These are phyloP conservation scores for Pseudopithomyces chartarum DNA, from an alignment of 2,329 filamentous ascomycete species.

Conservation along the genomic window DNA sequence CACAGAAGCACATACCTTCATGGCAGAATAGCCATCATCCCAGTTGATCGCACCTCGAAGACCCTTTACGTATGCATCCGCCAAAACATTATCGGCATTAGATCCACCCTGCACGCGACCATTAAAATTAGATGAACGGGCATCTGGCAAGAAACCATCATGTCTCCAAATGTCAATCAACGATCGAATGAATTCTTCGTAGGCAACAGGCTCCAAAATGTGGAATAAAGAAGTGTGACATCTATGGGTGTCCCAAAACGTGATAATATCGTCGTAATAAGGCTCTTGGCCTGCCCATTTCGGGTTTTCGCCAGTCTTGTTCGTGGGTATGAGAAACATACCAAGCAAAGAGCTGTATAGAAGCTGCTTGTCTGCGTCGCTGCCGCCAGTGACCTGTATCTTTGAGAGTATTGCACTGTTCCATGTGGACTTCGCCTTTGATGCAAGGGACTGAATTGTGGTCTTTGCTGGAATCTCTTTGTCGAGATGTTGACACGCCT, in stretches of 20 bases:
- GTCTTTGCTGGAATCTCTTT: conserved; percentile 59
- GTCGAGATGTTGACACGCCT: conserved; percentile 65
- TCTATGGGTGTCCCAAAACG: conserved; percentile 69
- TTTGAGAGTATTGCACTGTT: conserved; percentile 67
- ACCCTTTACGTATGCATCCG: conserved; percentile 73
- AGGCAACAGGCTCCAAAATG: conserved; percentile 64
- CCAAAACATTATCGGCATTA: conserved; percentile 73
- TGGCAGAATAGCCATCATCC: conserved; percentile 56
- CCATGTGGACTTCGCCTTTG: conserved; percentile 60
- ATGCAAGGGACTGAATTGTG: conserved; percentile 51
- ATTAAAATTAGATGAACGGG: conserved; percentile 70
- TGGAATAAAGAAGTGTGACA: conserved; percentile 70
- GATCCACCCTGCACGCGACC: conserved; percentile 72
- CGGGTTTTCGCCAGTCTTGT: conserved; percentile 74
- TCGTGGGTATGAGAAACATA: conserved; percentile 71
- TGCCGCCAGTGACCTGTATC: conserved; percentile 63
- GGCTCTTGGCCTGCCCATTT: conserved; percentile 67
- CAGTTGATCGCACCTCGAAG: conserved; percentile 67
- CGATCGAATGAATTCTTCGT: conserved; percentile 69
- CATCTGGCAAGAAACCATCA: conserved; percentile 69
- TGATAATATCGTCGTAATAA: conserved; percentile 75
- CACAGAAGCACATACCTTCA: conserved; percentile 46
- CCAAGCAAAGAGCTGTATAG: conserved; percentile 73
- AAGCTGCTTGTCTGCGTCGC: conserved; percentile 61
- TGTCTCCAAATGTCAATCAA: conserved; percentile 71